phyloP scores from a whole-genome alignment of 2,329 filamentous ascomycete genomes.

The Colletotrichum tamarilloi region DNA sequence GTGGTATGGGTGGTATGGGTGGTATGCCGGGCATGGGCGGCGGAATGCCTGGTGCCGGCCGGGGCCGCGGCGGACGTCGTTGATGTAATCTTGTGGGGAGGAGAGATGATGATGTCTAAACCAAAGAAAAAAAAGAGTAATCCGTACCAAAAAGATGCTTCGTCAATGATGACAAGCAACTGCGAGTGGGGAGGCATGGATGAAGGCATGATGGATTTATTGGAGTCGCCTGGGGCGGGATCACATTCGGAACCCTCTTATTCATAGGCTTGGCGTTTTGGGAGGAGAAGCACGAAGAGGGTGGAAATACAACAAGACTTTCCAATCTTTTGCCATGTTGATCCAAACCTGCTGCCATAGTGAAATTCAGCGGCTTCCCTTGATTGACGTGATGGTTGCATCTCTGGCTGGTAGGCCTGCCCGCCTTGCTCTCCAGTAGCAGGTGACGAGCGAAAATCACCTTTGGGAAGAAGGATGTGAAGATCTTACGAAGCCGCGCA shows the following conservation, averaged over 20 bases:
- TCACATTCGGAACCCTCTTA: conserved; percentile 17
- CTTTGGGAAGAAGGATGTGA: neutral
- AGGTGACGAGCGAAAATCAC: neutral
- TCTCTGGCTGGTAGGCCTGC: neutral
- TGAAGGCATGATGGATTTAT: conserved; percentile 1
- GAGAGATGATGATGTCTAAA: neutral
- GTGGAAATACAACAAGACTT: neutral
- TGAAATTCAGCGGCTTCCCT: neutral
- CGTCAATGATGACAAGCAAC: neutral
- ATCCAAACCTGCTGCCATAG: neutral
- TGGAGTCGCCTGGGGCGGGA: conserved; percentile 14
- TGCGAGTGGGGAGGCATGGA: conserved; percentile 1
- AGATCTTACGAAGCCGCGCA: neutral
- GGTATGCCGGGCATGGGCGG: conserved; percentile 55
- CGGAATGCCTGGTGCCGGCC: conserved; percentile 7
- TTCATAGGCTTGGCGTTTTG: conserved; percentile 18
- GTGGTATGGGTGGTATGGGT: conserved; percentile 65
- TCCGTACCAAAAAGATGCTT: conserved; percentile 7
- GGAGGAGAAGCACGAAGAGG: neutral
- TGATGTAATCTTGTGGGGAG: conserved; percentile 6
- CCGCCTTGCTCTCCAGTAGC: too few relatives aligned
- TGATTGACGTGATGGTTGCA: too few relatives aligned
- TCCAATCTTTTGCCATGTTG: neutral
- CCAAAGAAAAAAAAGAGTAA: neutral
- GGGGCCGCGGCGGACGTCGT: conserved; percentile 24